Evolutionary conservation across 2,329 filamentous ascomycete genomes (phyloP).

Genomic region (Trichoderma lentiforme): DNA sequence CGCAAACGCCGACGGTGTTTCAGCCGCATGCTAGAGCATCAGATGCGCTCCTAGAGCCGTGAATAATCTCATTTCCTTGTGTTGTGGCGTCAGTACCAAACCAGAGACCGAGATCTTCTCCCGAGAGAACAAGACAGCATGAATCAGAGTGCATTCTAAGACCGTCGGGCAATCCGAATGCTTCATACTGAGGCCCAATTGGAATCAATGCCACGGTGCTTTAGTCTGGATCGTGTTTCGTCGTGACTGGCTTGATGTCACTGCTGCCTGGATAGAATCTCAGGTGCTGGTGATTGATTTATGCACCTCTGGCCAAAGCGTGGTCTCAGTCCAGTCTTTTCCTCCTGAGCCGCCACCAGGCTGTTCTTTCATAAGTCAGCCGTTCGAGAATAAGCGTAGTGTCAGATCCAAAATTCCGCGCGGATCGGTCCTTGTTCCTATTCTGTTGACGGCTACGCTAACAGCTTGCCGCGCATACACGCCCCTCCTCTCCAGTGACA

Average conservation of each 20-base stretch:
- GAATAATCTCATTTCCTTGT: not conserved
- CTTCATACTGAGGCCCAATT: not conserved
- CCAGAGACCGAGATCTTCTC: not conserved
- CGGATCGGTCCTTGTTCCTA: slow-evolving; percentile 1
- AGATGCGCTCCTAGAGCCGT: not conserved
- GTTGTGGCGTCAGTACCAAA: not conserved
- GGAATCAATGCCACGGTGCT: not conserved
- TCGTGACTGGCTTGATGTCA: not conserved
- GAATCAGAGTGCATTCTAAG: not conserved
- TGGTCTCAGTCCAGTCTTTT: not conserved
- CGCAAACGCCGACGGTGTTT: not conserved
- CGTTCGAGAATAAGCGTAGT: not conserved
- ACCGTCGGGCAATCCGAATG: not conserved
- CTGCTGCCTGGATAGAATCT: not conserved
- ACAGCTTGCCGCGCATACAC: not conserved
- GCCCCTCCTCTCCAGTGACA: not conserved
- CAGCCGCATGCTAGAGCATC: slow-evolving; percentile 10
- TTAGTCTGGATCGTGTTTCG: not conserved
- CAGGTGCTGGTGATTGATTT: not conserved
- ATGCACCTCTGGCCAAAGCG: not conserved
- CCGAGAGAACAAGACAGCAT: not conserved
- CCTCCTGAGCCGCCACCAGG: not conserved
- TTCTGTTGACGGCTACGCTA: not conserved
- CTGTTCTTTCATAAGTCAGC: not conserved
- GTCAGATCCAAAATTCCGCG: slow-evolving; percentile 4